Percentiles rank a stretch among this genome's conserved stretches.
phyloP scores from a whole-genome alignment of 306 rosid genomes.

The Elaeagnus macrophylla region DNA sequence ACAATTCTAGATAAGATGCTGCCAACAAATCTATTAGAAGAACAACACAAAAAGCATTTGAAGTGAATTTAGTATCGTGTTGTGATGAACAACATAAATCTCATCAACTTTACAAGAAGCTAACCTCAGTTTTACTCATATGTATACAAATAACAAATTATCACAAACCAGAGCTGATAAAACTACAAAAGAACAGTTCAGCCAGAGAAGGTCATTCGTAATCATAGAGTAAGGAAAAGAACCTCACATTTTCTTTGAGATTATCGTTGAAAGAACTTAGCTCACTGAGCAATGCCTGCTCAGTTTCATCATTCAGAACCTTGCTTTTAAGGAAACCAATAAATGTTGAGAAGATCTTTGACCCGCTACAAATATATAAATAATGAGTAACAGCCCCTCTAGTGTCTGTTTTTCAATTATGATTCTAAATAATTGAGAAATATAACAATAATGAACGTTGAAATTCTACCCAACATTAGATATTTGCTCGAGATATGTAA shows the following conservation, averaged over 20 bases:
- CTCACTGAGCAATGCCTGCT: constrained; percentile 65
- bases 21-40: too few relatives aligned
- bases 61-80: too few relatives aligned
- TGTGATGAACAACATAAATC: too few relatives aligned
- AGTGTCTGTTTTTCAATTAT: constrained; percentile 1
- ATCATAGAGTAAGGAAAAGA: constrained; percentile 7
- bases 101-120: too few relatives aligned
- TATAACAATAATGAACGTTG: constrained; percentile 2
- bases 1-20: too few relatives aligned
- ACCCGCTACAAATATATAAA: constrained; percentile 50
- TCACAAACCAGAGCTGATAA: too few relatives aligned
- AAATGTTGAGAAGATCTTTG: constrained; percentile 81
- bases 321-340: constrained; percentile 94
- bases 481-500: background rate
- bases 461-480: background rate
- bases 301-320: constrained; percentile 77
- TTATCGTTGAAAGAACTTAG: constrained; percentile 66
- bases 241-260: constrained; percentile 74
- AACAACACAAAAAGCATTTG: too few relatives aligned
- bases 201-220: too few relatives aligned
- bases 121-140: too few relatives aligned
- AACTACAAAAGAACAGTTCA: too few relatives aligned
- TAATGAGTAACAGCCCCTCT: background rate
- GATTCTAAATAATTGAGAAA: constrained; percentile 1
- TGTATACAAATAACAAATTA: too few relatives aligned